A percentile compares a stretch with the other conserved stretches of the same genome.
phyloP scores from a whole-genome alignment of 306 rosid genomes.

The Glycine soja region DNA sequence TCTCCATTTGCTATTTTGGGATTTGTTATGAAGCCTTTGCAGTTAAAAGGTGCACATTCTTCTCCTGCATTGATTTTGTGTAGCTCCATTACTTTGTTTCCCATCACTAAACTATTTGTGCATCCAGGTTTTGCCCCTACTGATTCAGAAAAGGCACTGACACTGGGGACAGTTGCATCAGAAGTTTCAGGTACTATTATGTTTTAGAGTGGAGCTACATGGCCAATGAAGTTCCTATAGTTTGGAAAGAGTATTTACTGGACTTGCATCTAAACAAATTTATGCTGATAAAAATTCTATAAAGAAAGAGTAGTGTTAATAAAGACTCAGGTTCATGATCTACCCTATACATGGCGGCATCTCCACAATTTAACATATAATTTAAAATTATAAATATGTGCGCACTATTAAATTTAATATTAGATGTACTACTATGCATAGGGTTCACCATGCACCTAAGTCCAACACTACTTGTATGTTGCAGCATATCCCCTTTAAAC shows the following conservation, averaged over 20 bases:
- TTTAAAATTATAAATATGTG: background rate
- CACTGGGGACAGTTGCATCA: constrained; percentile 48
- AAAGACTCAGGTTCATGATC: background rate
- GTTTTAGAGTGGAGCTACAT: constrained; percentile 8
- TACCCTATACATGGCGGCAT: background rate
- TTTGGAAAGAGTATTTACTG: background rate
- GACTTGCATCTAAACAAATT: background rate
- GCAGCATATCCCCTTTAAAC: constrained; percentile 3
- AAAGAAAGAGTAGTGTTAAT: background rate
- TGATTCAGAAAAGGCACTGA: constrained; percentile 53
- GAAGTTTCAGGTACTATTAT: constrained; percentile 66
- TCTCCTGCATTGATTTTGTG: constrained; percentile 40
- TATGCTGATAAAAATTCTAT: background rate
- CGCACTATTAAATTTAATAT: background rate
- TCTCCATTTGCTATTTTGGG: constrained; percentile 86
- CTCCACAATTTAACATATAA: background rate
- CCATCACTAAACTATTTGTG: constrained; percentile 44
- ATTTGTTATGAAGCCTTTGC: constrained; percentile 80
- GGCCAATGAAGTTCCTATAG: constrained; percentile 18
- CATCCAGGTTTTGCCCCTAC: constrained; percentile 68
- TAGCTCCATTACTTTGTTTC: constrained; percentile 32
- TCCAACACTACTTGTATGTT: background rate
- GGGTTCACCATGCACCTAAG: background rate
- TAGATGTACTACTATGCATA: background rate
- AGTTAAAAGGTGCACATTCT: constrained; percentile 71